These are phyloP conservation scores for Tuber indicum DNA, from an alignment of 495 filamentous ascomycete species.

Conservation along the genomic window DNA sequence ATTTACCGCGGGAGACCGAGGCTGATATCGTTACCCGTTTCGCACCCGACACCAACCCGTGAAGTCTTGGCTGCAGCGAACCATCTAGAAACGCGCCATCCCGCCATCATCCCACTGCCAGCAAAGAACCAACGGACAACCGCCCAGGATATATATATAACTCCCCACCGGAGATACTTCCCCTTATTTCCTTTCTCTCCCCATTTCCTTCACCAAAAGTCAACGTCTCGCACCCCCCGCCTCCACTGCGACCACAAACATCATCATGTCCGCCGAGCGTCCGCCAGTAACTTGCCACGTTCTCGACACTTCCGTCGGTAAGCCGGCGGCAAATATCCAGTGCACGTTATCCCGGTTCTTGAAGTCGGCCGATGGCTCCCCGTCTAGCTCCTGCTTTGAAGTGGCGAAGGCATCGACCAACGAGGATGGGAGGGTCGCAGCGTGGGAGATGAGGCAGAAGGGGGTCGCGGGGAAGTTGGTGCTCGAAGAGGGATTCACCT, in stretches of 20 bases:
- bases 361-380: slow-evolving; percentile 41
- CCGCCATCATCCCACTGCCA: not conserved
- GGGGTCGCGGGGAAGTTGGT: slow-evolving; percentile 24
- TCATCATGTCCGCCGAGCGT: slow-evolving; percentile 42
- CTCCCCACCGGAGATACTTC: not conserved
- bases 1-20: not conserved
- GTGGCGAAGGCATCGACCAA: slow-evolving; percentile 66
- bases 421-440: slow-evolving; percentile 75
- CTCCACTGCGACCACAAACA: slow-evolving; percentile 29
- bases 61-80: not conserved
- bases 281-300: slow-evolving; percentile 59
- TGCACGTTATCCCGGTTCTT: slow-evolving; percentile 62
- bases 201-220: not conserved
- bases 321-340: slow-evolving; percentile 68
- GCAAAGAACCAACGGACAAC: not conserved
- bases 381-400: slow-evolving; percentile 38
- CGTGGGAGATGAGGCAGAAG: slow-evolving; percentile 51
- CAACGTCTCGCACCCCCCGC: slow-evolving; percentile 22
- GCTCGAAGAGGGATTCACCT: slow-evolving; percentile 30
- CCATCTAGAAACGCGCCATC: not conserved
- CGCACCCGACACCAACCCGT: no score
- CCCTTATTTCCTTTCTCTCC: not conserved
- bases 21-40: no score
- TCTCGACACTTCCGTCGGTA: slow-evolving; percentile 55
- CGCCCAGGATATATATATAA: not conserved